Evolutionary conservation across 2,329 filamentous ascomycete species (phyloP), one percentile per base, ranked within the genome.

Genomic region (Verticillium isaacii): DNA sequence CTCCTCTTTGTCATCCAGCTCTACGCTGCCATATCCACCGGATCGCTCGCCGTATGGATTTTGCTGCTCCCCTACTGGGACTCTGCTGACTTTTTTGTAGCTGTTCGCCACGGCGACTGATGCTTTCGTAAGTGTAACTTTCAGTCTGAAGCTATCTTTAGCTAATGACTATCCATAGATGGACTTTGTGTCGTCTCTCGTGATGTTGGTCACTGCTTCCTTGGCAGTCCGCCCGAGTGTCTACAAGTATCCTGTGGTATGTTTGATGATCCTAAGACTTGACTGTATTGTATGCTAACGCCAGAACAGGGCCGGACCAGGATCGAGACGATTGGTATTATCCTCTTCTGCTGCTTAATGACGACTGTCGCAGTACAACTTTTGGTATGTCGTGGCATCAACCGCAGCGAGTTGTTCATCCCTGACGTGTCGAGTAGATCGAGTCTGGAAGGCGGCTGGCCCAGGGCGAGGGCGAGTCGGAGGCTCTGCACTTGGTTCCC

Each of bases 311-410:
- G 84, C 52, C 82, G 86, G 8, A 87, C 81, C 5, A 80, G 86
- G 61, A 83, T 88, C 60, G 86, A 89, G 73, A 87, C 86, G 2
- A 80, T 88, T 62, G 86, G 85, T 32, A 85, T 89, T 64, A 85
- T 89, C 67, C 80, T 89, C 56, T 89, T 89, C 71, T 87, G 85
- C 65, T 84, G 85, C 54, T 75, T 89, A 63, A 88, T 89, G 85
- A 87, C 86, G 2, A 88, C 85, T 0, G 85, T 88, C 3, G 85
- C 86, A 57, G 84, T 88, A 32, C 82, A 88, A 67, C 75, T 89
- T 32, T 81, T 86, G 57, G 82, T 83, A 72, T 71, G 80, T 72
- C 32, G 37, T 32, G 37, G 54, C 55, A 55, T 61, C 37, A 57
- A 61, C 64, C 36, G 25, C 15, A 41, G 61, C 61, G 52, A 63